phyloP scores from a whole-genome alignment of 1,284 basidiomycete genomes.

The Ganoderma meredithae region DNA sequence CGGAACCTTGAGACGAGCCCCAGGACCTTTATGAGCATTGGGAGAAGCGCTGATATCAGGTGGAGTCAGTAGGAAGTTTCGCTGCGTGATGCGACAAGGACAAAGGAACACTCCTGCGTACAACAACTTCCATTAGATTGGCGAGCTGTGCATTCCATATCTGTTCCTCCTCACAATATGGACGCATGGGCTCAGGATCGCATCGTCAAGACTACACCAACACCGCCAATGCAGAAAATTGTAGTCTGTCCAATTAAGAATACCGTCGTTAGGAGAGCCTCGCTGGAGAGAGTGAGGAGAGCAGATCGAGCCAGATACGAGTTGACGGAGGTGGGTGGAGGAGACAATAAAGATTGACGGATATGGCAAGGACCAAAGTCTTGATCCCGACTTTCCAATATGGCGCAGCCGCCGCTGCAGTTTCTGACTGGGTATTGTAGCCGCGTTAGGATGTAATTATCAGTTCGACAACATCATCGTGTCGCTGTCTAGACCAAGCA shows the following conservation, averaged over 20 bases:
- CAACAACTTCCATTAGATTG: background rate
- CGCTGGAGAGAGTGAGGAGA: background rate
- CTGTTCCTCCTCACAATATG: background rate
- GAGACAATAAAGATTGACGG: constrained; percentile 13
- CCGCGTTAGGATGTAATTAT: background rate
- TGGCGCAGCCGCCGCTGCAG: background rate
- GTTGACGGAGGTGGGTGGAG: background rate
- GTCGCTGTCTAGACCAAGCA: too few relatives aligned
- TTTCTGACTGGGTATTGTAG: background rate
- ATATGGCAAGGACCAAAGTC: background rate
- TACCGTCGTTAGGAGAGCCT: constrained; percentile 10
- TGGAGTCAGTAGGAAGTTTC: background rate
- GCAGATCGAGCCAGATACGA: constrained; percentile 3
- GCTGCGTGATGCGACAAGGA: background rate
- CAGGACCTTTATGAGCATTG: background rate
- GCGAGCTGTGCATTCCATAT: background rate
- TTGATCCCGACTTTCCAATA: background rate
- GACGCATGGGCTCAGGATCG: background rate
- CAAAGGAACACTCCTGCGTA: background rate
- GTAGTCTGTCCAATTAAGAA: constrained; percentile 3
- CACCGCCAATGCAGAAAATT: background rate
- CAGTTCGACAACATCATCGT: background rate
- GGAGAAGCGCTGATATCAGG: background rate
- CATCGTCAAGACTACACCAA: constrained; percentile 2
- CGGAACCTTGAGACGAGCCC: background rate